Evolutionary conservation across 2,329 filamentous ascomycete species (phyloP), one percentile per base, ranked within the genome.

Genomic region (Colletotrichum higginsianum): DNA sequence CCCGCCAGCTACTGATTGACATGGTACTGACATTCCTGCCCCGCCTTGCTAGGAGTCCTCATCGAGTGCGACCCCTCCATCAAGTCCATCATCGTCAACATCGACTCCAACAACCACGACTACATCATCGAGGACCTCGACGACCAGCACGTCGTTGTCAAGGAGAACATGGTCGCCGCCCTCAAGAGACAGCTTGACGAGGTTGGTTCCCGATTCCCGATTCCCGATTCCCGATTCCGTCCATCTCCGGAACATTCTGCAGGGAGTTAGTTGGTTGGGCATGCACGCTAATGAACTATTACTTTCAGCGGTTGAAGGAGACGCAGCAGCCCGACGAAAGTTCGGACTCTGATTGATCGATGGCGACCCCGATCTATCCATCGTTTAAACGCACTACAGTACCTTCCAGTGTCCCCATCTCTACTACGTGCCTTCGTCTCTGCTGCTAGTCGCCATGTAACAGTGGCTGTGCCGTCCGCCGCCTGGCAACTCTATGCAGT

Each of bases 61-160:
- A 90, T 96, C 81, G 90, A 94, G 81, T 94, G 92, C 82, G 93
- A 96, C 79, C 92, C 93, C n/a, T 94, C 92, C 55, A 95, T 96
- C 87, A 95, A 95, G 82, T 93, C 93, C 74, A 94, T 95, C 84
- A 92, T 96, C 78, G 86, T 93, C 76, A 93, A 91, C 77, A 93
- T 96, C 75, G 92, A 96, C 81, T 88, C 85, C 76, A 85, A 89
- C 68, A 87, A 88, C 75, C 90, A 95, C 81, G 90, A 92, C 74
- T 94, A 90, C 80, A 93, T 96, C 78, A 93, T 95, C 73, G 92
- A 95, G 77, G 92, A 95, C 74, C 87, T 95, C 1, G 93, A 95
- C 81, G 93, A 95, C 71, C 89, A 93, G 79, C 91, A 92, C 69
- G 85, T 94, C 1, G 86, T 96, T 3, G 89, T 95, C 67, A 94